Evolutionary conservation across 2,329 filamentous ascomycete genomes (phyloP), one percentile per base, ranked within the genome.

Genomic region (Trichoderma hamatum): DNA sequence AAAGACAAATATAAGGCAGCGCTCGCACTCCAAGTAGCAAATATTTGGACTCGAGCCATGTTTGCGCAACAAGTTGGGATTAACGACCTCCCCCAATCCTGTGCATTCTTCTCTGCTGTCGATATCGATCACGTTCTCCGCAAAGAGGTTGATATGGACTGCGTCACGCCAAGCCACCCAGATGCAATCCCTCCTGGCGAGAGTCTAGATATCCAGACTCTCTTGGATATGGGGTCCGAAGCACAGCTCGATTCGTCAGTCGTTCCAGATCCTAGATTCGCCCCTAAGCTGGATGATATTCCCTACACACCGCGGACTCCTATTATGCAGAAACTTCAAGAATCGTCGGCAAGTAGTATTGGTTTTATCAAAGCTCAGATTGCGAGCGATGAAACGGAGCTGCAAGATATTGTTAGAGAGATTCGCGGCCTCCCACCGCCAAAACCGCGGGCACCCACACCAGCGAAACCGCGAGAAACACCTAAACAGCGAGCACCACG

Each of bases 141-240:
- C 63, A 99, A 99, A 78, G 96, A 99, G 80, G 96, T 99, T 4
- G 92, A 99, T 78, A 97, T 99, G 93, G 92, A 97, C 76, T 99
- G 96, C 78, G 81, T 98, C 54, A 99, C 96, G 0, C 96, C 96
- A 0, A 96, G 92, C 54, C 92, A 99, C 78, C 86, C 87, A 0
- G 85, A 86, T 0, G 85, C 90, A 34, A 98, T 99, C 52, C 86
- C 92, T 0, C 91, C 89, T 1, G 96, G 96, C 43, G 94, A 98
- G 80, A 94, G 89, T 70, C 79, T 99, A 10, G 94, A 97, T 76
- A 97, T 99, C 67, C 77, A 80, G 3, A 80, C 89, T n/a, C 85
- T 99, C 1, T 86, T 99, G 2, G 85, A 85, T 0, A 96, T 92
- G 78, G 92, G 92, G 5, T 73, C 85, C 0, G 78, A 84, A 24